Percentiles rank a stretch among this genome's conserved stretches.
These are phyloP conservation scores for Fusarium stilboides DNA, from an alignment of 2,329 filamentous ascomycete genomes.

Conservation along the genomic window DNA sequence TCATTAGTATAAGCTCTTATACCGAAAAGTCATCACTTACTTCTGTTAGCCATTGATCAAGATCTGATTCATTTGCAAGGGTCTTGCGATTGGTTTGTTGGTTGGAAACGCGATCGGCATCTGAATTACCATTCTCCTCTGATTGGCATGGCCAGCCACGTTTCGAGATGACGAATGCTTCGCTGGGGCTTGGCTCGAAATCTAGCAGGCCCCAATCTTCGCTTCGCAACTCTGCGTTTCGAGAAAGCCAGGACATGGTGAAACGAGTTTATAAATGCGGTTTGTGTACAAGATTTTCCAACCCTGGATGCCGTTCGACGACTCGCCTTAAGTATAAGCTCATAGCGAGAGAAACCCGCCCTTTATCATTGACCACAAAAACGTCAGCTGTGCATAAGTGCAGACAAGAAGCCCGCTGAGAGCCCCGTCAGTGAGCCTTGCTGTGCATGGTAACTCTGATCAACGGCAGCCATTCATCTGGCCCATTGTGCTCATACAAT, in stretches of 20 bases:
- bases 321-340: no score
- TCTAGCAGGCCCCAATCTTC: background rate
- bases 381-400: background rate
- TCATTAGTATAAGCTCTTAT: background rate
- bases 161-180: background rate
- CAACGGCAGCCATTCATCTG: background rate
- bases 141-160: background rate
- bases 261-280: no score
- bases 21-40: background rate
- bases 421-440: background rate
- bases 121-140: rapidly evolving
- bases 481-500: background rate
- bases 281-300: no score
- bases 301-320: no score
- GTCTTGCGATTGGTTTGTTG: background rate
- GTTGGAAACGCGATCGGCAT: rapidly evolving
- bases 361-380: background rate
- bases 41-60: background rate
- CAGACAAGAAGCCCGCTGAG: background rate
- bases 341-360: background rate
- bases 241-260: background rate
- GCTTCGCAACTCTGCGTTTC: background rate
- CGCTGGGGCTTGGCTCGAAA: background rate
- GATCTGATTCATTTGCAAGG: background rate
- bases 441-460: background rate